Evolutionary conservation across 805 yeast genomes (phyloP).

Genomic region (Ogataea methylovora): DNA sequence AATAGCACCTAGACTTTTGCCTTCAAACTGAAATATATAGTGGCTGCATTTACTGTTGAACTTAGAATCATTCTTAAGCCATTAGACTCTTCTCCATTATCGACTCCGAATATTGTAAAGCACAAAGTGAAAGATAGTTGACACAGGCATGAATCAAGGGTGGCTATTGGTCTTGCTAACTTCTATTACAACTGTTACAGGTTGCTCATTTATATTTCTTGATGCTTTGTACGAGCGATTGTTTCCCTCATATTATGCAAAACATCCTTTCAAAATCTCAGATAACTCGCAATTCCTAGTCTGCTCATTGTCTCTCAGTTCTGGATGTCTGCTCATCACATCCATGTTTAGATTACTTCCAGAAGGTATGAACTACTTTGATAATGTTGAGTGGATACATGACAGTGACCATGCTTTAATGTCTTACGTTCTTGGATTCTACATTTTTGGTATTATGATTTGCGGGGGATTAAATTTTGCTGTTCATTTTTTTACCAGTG

Average conservation of each 20-base stretch:
- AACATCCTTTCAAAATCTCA: conserved; percentile 43
- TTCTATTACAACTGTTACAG: conserved; percentile 63
- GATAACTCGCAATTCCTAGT: conserved; percentile 61
- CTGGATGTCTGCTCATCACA: conserved; percentile 80
- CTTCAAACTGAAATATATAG: no score
- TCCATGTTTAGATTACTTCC: conserved; percentile 76
- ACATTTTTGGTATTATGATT: conserved; percentile 45
- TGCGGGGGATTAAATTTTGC: conserved; percentile 56
- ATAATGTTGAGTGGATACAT: conserved; percentile 18
- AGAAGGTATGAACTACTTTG: conserved; percentile 43
- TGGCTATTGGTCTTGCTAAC: conserved; percentile 62
- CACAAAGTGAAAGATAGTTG: no score
- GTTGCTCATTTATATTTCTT: conserved; percentile 56
- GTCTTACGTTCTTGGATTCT: conserved; percentile 33
- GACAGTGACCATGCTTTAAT: conserved; percentile 24
- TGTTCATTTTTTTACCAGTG: conserved; percentile 70
- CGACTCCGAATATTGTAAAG: no score
- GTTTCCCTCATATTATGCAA: conserved; percentile 32
- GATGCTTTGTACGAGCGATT: conserved; percentile 46
- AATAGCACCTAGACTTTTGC: no score
- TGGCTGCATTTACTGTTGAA: no score
- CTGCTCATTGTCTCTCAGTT: conserved; percentile 65
- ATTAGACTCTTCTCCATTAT: no score
- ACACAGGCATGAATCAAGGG: no score
- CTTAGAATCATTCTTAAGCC: no score